phyloP scores from a whole-genome alignment of 345 rosid species.

The Citrus inodora region DNA sequence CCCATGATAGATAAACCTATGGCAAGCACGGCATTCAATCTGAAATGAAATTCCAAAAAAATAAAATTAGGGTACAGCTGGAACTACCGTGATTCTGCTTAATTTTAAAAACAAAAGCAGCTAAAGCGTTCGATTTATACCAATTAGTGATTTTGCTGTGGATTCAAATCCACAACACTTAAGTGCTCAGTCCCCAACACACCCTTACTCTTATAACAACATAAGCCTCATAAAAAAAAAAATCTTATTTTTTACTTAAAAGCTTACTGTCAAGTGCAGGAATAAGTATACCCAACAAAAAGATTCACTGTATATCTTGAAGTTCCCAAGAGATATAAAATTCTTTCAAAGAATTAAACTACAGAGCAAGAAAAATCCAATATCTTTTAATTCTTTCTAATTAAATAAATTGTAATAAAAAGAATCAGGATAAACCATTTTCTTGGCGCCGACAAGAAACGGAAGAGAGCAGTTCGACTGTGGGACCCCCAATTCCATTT shows the following conservation, averaged over 20 bases:
- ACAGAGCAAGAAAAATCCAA: neutral
- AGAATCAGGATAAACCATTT: slow-evolving; percentile 33
- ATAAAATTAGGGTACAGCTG: neutral
- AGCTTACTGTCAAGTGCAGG: neutral
- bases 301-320: neutral
- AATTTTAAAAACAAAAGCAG: no score
- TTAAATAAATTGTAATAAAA: neutral
- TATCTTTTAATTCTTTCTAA: neutral
- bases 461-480: slow-evolving; percentile 56
- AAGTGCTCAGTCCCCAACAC: no score
- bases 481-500: slow-evolving; percentile 44
- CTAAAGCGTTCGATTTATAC: no score
- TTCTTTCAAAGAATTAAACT: neutral
- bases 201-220: neutral
- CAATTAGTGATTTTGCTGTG: no score
- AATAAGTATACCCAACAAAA: neutral
- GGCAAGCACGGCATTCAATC: slow-evolving; percentile 71
- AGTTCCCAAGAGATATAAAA: neutral
- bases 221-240: neutral
- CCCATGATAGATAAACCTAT: slow-evolving; percentile 44
- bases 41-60: slow-evolving; percentile 25
- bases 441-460: slow-evolving; percentile 68
- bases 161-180: no score
- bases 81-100: neutral
- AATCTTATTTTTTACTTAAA: neutral